Evolutionary conservation across 805 yeast genomes (phyloP), one percentile per base, ranked within the genome.

Genomic region (Candida easanensis): DNA sequence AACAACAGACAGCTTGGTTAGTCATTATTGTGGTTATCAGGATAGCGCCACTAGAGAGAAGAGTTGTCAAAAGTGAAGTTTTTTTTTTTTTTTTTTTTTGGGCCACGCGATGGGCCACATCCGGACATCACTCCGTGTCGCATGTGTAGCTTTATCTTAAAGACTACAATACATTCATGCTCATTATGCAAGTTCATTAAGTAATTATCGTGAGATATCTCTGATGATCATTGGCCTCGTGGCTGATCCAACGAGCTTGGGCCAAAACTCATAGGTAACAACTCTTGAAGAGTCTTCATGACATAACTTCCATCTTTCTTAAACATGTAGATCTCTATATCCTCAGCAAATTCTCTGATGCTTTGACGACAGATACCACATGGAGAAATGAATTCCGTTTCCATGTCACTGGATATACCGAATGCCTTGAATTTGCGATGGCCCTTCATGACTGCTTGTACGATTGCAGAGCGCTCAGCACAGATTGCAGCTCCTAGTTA

Each of bases 321-420:
- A 58, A 80, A 84, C 93, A 91, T 83, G 59, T 74, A 78, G 2
- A 91, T 64, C 0, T 86, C 84, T 21, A 79, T 57, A 7, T 73
- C 69, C 7, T 61, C 57, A 0, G 81, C 77, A 62, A 90, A 91
- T 62, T 91, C 99, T 30, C 96, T 71, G 25, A 91, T 79, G 42
- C 84, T 77, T 63, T 91, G 99, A 41, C 99, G 72, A 58, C 99
- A 91, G 28, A 93, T 82, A 4, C 99, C 99, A 62, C 99, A 91
- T 0, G 99, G 99, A 9, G 90, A 71, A 10, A 85, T 80, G 23
- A 82, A 51, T 22, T 53, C 75, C 2, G 73, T 74, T 1, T 59
- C 57, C 34, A 73, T 53, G 57, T 83, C 90, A 18, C 86, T 74
- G 4, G 85, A 69, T 9, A 88, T 76, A 4, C 83, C 95, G 44